phyloP scores from a whole-genome alignment of 192 early-diverging fungal species.

The Entomortierella chlamydospora region DNA sequence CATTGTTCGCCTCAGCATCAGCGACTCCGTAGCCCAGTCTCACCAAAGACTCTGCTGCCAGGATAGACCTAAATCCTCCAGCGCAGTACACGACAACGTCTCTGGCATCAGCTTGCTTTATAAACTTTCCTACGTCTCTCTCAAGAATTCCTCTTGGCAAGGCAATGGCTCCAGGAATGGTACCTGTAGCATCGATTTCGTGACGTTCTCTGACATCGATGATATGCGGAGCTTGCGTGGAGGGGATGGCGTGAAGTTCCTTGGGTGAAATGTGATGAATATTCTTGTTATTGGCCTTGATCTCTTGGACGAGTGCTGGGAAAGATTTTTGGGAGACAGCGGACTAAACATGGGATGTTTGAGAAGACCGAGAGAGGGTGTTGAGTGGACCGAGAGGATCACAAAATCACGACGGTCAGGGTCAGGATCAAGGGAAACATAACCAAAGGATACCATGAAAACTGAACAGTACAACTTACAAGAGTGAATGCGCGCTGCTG shows the following conservation, averaged over 20 bases:
- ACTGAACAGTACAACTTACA: conserved; percentile 10
- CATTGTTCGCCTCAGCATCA: conserved; percentile 19
- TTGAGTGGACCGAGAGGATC: no score
- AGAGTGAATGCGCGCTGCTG: conserved; percentile 27
- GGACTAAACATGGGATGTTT: no score
- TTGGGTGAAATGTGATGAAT: conserved; percentile 44
- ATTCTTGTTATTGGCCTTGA: conserved; percentile 41
- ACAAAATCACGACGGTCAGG: no score
- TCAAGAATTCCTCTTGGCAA: conserved; percentile 63
- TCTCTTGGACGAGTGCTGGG: conserved; percentile 41
- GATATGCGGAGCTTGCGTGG: conserved; percentile 25
- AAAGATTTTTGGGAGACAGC: conserved; percentile 34
- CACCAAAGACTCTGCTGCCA: conserved; percentile 64
- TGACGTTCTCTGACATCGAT: conserved; percentile 65
- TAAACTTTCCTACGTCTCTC: conserved; percentile 57
- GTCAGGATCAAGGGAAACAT: no score
- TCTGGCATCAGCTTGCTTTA: conserved; percentile 52
- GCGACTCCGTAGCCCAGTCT: conserved; percentile 57
- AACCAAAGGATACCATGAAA: no score
- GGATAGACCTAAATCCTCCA: conserved; percentile 61
- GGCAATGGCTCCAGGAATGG: conserved; percentile 62
- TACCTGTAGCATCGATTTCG: conserved; percentile 54
- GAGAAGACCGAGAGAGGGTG: not conserved
- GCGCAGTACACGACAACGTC: conserved; percentile 67
- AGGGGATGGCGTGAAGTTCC: conserved; percentile 23